phyloP scores from a whole-genome alignment of 257 asterid species.

The Penstemon barbatus region DNA sequence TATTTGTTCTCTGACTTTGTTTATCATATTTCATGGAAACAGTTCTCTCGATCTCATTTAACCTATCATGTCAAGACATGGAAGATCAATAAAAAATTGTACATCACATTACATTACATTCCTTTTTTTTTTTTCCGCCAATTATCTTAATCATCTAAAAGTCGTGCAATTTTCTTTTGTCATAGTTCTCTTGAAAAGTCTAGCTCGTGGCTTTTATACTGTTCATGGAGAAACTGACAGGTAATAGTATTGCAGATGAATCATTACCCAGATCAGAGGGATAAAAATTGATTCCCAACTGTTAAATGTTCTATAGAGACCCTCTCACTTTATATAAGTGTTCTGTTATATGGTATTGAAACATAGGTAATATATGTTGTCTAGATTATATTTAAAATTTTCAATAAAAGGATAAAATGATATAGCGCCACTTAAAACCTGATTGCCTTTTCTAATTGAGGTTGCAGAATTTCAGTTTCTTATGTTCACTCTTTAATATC shows the following conservation, averaged over 20 bases:
- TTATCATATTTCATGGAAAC: neutral
- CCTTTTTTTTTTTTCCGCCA: neutral
- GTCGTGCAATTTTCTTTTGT: neutral
- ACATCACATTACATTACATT: neutral
- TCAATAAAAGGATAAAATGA: no score
- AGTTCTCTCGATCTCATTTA: neutral
- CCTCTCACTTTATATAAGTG: no score
- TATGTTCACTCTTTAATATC: no score
- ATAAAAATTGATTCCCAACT: neutral
- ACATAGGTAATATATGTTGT: no score
- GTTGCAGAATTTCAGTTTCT: no score
- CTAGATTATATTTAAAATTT: no score
- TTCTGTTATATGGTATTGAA: no score
- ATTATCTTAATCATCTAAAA: neutral
- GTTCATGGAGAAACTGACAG: slow-evolving; percentile 18
- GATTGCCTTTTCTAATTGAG: no score
- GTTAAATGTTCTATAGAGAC: no score
- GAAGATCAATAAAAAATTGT: neutral
- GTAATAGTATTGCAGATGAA: slow-evolving; percentile 14
- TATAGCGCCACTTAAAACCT: no score
- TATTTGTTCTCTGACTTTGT: neutral
- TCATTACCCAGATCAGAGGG: neutral
- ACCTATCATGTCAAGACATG: neutral
- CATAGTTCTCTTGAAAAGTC: neutral
- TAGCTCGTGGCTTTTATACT: neutral